Evolutionary conservation across 371 early-diverging fungal genomes (phyloP), one percentile per base, ranked within the genome.

Genomic region (Chytridium lagenaria): DNA sequence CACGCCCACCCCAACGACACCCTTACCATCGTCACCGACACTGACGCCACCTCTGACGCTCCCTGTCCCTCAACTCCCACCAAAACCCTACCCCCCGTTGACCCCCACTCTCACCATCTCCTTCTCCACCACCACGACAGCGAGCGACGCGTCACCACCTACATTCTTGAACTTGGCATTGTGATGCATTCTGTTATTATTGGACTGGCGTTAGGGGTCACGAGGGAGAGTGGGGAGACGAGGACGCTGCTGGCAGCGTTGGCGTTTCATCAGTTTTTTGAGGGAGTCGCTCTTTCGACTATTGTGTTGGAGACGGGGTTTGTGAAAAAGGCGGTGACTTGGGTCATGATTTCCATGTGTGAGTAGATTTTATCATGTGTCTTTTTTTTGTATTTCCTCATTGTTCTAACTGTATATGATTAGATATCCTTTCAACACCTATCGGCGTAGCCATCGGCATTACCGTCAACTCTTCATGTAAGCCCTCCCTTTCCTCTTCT

Each of bases 221-320:
- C 92, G 0, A 79, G 93, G 22, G n/a, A n/a, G n/a, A 90, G 92
- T 15, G 86, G 87, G 30, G 89, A 87, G n/a, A 92, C 93, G 77
- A 76, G 79, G 19, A 85, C 90, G 0, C 86, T 95, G n/a, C 76
- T 92, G 19, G 84, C 92, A 59, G 96, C 95, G 0, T 86, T 95
- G 49, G 85, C 87, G 31, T 94, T 95, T 81, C 96, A 96, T 80
- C 95, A 96, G 83, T 87, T 92, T 79, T 95, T 94, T 78, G 95
- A 95, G 80, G 95, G 95, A 28, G 72, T n/a, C n/a, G n/a, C n/a
- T n/a, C n/a, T n/a, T n/a, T n/a, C n/a, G n/a, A n/a, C n/a, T n/a
- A n/a, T n/a, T 44, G 44, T 44, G 12, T 12, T 44, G 44, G 44
- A 44, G 19, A 44, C 44, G 12, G 12, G 19, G 44, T 44, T 44